Conservation (phyloP, 495 filamentous ascomycete genomes). For the Cladorrhinum samala region DNA sequence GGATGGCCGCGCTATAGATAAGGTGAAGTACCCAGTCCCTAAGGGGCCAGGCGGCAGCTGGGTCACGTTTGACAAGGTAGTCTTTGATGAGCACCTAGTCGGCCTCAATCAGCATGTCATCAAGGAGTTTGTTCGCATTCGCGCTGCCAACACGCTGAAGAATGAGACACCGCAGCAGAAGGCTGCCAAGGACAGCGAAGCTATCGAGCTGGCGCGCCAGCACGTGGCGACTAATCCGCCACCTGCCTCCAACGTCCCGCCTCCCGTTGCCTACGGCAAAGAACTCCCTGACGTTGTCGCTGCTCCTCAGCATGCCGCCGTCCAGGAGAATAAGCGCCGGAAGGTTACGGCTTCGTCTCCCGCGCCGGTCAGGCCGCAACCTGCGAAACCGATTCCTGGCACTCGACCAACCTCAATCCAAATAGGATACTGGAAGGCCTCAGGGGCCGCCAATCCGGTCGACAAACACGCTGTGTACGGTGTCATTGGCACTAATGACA, state of each 20-base stretch:
- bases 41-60: slow-evolving; percentile 50
- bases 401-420: slow-evolving; percentile 42
- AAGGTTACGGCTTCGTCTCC: slow-evolving; percentile 20
- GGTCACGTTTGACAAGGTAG: slow-evolving; percentile 49
- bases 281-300: slow-evolving; percentile 35
- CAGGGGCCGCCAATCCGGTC: slow-evolving; percentile 25
- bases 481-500: slow-evolving; percentile 46
- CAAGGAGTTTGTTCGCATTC: slow-evolving; percentile 51
- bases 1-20: slow-evolving; percentile 31
- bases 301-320: slow-evolving; percentile 27
- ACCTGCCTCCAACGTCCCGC: slow-evolving; percentile 27
- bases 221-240: slow-evolving; percentile 30
- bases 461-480: slow-evolving; percentile 50
- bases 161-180: slow-evolving; percentile 29
- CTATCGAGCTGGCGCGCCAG: slow-evolving; percentile 35
- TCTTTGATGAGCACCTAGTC: slow-evolving; percentile 44
- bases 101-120: slow-evolving; percentile 41
- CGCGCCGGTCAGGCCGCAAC: not conserved
- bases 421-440: slow-evolving; percentile 45
- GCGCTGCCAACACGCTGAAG: slow-evolving; percentile 24
- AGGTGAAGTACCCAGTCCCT: slow-evolving; percentile 35
- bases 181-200: slow-evolving; percentile 14
- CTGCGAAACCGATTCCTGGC: slow-evolving; percentile 13
- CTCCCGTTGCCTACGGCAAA: slow-evolving; percentile 37
- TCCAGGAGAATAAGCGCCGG: slow-evolving; percentile 29